Conservation (phyloP, 768 basidiomycete species). For the Cystobasidium onofrii region DNA sequence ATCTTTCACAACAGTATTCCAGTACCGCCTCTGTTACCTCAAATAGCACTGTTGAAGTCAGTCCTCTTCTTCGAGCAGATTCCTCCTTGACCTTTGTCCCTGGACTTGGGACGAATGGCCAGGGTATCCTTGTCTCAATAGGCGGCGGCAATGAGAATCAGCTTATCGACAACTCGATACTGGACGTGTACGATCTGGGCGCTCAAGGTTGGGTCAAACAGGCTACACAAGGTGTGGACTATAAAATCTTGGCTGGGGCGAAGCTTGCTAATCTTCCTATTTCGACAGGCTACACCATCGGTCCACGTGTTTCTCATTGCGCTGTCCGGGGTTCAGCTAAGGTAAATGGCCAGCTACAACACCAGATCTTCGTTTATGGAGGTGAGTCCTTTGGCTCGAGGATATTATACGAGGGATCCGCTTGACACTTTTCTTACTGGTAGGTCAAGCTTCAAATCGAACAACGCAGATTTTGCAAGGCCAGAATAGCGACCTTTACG, state of each 20-base stretch:
- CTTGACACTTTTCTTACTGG: neutral
- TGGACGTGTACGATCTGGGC: constrained; percentile 38
- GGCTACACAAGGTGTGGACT: constrained; percentile 27
- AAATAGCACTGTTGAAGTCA: constrained; percentile 7
- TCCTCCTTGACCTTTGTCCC: constrained; percentile 18
- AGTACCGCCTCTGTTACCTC: neutral
- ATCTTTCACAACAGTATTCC: neutral
- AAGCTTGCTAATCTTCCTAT: neutral
- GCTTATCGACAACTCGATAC: constrained; percentile 33
- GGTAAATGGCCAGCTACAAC: constrained; percentile 32
- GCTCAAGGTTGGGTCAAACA: constrained; percentile 36
- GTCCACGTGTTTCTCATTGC: constrained; percentile 37
- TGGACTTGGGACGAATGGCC: constrained; percentile 26
- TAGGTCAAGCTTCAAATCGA: constrained; percentile 37
- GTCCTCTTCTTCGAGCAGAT: constrained; percentile 17
- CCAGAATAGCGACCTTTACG: constrained; percentile 34
- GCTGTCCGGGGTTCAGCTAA: constrained; percentile 33
- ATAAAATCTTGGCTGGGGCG: no score
- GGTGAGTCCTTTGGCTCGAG: neutral
- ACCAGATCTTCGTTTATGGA: constrained; percentile 34
- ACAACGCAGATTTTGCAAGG: constrained; percentile 31
- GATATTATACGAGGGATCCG: neutral
- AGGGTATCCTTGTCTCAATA: constrained; percentile 25
- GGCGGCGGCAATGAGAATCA: constrained; percentile 21
- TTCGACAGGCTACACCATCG: neutral